These are phyloP conservation scores for Boletellus dicymbophilus DNA, from an alignment of 1,284 basidiomycete species.

Conservation along the genomic window DNA sequence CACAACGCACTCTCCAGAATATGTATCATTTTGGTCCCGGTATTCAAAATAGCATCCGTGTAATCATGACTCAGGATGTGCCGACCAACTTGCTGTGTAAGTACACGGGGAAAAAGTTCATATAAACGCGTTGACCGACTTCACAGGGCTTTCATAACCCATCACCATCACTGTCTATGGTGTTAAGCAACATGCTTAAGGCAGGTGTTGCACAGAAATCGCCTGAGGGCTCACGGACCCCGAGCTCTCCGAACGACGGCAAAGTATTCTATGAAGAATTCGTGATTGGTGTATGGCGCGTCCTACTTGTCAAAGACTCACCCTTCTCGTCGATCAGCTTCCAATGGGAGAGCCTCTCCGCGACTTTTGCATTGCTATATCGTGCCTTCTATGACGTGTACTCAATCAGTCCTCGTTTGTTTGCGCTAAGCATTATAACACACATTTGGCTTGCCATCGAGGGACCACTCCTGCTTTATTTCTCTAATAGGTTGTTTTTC, in stretches of 20 bases:
- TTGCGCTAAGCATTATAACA: slow-evolving; percentile 10
- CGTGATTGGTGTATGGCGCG: slow-evolving; percentile 27
- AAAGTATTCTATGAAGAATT: slow-evolving; percentile 17
- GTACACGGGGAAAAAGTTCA: too few relatives aligned
- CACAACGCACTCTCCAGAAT: too few relatives aligned
- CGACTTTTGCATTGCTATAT: slow-evolving; percentile 7
- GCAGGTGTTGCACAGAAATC: too few relatives aligned
- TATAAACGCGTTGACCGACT: too few relatives aligned
- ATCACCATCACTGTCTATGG: too few relatives aligned
- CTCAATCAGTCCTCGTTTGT: slow-evolving; percentile 21
- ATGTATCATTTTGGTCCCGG: too few relatives aligned
- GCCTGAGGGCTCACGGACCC: too few relatives aligned
- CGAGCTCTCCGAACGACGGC: background rate
- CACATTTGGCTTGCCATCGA: slow-evolving; percentile 25
- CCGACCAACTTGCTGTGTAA: too few relatives aligned
- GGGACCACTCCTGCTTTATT: slow-evolving; percentile 18
- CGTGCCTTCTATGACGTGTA: slow-evolving; percentile 24
- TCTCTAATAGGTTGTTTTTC: slow-evolving; percentile 22
- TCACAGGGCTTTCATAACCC: too few relatives aligned
- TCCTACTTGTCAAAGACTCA: slow-evolving; percentile 18
- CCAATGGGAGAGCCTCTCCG: slow-evolving; percentile 6
- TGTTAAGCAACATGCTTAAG: too few relatives aligned
- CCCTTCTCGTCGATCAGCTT: slow-evolving; percentile 8
- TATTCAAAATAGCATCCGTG: too few relatives aligned
- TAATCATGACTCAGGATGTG: too few relatives aligned